Conservation (phyloP, 2,329 filamentous ascomycete genomes). For the Fusarium pseudocircinatum region DNA sequence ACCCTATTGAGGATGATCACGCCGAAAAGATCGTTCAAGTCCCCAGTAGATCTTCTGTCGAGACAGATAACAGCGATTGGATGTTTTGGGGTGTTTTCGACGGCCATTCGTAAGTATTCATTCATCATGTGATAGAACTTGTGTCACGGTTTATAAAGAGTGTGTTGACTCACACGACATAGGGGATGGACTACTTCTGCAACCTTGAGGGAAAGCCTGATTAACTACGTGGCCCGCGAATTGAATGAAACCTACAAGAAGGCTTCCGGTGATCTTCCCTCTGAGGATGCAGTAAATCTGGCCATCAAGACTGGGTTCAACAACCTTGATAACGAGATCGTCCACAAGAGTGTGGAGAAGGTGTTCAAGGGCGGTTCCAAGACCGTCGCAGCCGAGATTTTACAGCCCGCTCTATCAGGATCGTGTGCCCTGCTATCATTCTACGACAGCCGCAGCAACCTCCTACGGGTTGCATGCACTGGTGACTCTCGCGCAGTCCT, state of each 20-base stretch:
- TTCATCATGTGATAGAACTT: background rate
- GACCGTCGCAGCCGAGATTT: conserved; percentile 86
- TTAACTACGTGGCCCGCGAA: conserved; percentile 91
- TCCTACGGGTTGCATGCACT: conserved; percentile 92
- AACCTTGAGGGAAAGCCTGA: conserved; percentile 90
- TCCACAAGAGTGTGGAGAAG: conserved; percentile 90
- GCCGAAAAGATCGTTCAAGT: conserved; percentile 98
- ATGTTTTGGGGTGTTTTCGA: conserved; percentile 99
- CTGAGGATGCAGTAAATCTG: conserved; percentile 81
- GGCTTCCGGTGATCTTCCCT: conserved; percentile 69
- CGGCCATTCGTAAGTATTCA: conserved; percentile 80
- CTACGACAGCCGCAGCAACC: conserved; percentile 88
- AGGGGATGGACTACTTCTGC: conserved; percentile 98
- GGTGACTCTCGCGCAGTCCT: conserved; percentile 96
- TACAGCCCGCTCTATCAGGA: conserved; percentile 94
- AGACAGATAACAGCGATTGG: conserved; percentile 80
- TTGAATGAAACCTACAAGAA: conserved; percentile 91
- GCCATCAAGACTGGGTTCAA: conserved; percentile 95
- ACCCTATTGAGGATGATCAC: conserved; percentile 98
- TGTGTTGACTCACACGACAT: conserved; percentile 24
- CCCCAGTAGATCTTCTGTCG: conserved; percentile 63
- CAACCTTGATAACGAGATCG: conserved; percentile 91
- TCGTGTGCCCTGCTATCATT: conserved; percentile 97
- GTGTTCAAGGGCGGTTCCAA: conserved; percentile 90
- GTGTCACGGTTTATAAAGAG: background rate